Conservation (phyloP, 1,139 yeast species). For the Spencermartinsiella ligniputridi region DNA sequence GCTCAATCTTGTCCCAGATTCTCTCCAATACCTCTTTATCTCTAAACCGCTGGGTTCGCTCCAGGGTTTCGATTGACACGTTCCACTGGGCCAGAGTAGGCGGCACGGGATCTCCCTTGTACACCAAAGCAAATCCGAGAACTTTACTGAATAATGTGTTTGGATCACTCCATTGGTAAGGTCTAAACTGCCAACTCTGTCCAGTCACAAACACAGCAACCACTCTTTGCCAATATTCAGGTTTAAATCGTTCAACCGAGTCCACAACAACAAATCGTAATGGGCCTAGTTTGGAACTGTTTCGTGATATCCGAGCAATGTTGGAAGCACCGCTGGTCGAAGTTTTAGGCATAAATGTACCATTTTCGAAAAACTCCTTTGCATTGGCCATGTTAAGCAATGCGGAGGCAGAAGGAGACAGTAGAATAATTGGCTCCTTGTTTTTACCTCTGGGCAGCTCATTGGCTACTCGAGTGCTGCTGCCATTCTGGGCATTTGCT, state of each 20-base stretch:
- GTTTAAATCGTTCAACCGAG: constrained; percentile 84
- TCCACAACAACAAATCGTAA: constrained; percentile 77
- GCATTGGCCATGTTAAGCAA: constrained; percentile 75
- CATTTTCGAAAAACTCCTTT: constrained; percentile 75
- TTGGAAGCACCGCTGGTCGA: constrained; percentile 36
- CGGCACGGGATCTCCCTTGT: constrained; percentile 77
- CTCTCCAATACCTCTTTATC: constrained; percentile 83
- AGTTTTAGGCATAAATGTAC: constrained; percentile 61
- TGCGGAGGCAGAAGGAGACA: constrained; percentile 94
- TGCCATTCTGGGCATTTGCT: constrained; percentile 5
- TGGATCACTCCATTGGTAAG: constrained; percentile 81
- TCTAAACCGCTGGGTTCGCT: constrained; percentile 77
- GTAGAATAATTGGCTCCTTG: constrained; percentile 85
- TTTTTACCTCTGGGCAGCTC: constrained; percentile 14
- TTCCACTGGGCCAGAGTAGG: constrained; percentile 80
- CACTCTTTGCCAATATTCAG: constrained; percentile 93
- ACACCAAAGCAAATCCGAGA: constrained; percentile 75
- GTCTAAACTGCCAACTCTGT: constrained; percentile 93
- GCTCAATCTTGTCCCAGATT: constrained; percentile 62
- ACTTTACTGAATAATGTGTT: constrained; percentile 74
- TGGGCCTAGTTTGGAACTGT: constrained; percentile 51
- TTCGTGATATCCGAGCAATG: constrained; percentile 52
- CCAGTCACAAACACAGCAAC: constrained; percentile 96
- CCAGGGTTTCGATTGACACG: constrained; percentile 70
- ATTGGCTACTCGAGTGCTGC: constrained; percentile 4